Conservation (phyloP, 2,329 filamentous ascomycete genomes). For the Fusarium sp. region DNA sequence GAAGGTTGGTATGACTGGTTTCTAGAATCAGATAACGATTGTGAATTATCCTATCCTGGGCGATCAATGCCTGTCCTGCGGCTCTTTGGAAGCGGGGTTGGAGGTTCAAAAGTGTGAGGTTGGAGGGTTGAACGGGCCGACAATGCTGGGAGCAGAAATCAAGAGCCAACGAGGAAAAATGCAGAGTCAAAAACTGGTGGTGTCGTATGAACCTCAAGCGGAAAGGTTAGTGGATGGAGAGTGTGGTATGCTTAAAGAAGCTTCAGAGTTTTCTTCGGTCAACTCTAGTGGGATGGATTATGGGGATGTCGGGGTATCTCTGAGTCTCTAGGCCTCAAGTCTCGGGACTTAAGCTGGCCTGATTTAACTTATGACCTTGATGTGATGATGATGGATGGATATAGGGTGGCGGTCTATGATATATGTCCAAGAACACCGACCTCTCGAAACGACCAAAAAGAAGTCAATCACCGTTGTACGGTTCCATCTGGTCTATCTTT, state of each 20-base stretch:
- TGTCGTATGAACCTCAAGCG: slow-evolving; percentile 30
- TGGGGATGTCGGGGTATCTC: neutral
- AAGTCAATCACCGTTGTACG: neutral
- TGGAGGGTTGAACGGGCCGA: slow-evolving; percentile 38
- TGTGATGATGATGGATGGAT: neutral
- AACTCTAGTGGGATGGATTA: slow-evolving; percentile 9
- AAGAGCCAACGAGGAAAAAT: slow-evolving; percentile 12
- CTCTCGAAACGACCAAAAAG: slow-evolving; percentile 8
- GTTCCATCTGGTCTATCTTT: slow-evolving; percentile 20
- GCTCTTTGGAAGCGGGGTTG: slow-evolving; percentile 33
- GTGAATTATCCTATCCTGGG: neutral
- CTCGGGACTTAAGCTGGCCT: neutral
- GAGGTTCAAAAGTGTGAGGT: slow-evolving; percentile 11
- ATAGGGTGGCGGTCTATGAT: slow-evolving; percentile 9
- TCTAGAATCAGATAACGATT: slow-evolving; percentile 32
- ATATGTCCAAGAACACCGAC: neutral
- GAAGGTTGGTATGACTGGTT: slow-evolving; percentile 18
- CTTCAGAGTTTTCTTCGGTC: slow-evolving; percentile 24
- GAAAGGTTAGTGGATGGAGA: slow-evolving; percentile 34
- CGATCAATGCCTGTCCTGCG: slow-evolving; percentile 30
- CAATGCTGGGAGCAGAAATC: neutral
- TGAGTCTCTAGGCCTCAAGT: neutral
- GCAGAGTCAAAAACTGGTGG: slow-evolving; percentile 21
- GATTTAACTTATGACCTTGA: slow-evolving; percentile 11
- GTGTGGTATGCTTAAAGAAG: slow-evolving; percentile 37